Evolutionary conservation across 164 flowering plant species (phyloP), one percentile per base, ranked within the genome.

Genomic region (Aristolochia contorta): DNA sequence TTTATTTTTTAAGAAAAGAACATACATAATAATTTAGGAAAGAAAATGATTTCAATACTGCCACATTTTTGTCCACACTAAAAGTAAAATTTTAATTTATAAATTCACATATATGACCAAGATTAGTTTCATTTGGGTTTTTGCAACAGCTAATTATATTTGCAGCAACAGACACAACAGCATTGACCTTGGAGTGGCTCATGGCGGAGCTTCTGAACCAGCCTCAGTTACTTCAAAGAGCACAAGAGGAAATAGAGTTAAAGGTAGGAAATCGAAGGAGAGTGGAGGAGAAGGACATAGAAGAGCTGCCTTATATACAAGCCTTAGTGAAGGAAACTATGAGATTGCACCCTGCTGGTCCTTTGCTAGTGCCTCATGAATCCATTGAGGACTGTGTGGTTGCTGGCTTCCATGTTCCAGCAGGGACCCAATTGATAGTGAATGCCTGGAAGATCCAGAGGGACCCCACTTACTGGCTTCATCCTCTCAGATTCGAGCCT

Each of bases 151-250:
- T 56, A 9, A 50, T 74, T 62, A 45, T 82, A 4, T 18, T 54
- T 1, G 83, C 77, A 14, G 83, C 83, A 21, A 67, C 69, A 12
- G 80, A 79, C 1, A 77, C 85, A 8, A 57, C 81, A 16, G 37
- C 71, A 4, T 16, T 16, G 0, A 71, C 76, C 0, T n/a, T 75
- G 58, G 80, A 73, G 63, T 76, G 77, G 76, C 79, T 78, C 23
- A 58, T 79, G 68, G 65, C 81, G 2, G 78, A 75, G 41, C 72
- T 81, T 6, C 64, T 79, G 5, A 67, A 66, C 54, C 65, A 77
- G 47, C 79, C 80, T 0, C 66, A 68, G 3, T 62, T 51, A 19
- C 33, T 79, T 12, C 33, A 58, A 4, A 81, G 75, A 60, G 67
- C 66, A 0, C 54, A 66, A 64, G 50, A 57, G 0, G 85, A 83